Conservation (phyloP, 148 eudicot species). For the Cornus florida region DNA sequence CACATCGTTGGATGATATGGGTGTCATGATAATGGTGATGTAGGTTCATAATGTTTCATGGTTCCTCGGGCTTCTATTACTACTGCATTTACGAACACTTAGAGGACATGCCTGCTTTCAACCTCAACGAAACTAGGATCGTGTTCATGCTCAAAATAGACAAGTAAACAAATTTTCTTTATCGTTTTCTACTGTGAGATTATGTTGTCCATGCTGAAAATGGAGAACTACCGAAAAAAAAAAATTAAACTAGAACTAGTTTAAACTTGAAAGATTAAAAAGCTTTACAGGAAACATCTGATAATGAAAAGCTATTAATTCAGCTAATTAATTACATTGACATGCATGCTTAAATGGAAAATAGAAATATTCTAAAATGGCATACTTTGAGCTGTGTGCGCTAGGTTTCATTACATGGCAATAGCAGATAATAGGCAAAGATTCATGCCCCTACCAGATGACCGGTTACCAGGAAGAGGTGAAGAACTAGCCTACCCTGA, state of each 20-base stretch:
- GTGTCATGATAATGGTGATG: neutral
- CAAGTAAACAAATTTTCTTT: constrained; percentile 26
- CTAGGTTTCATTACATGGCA: constrained; percentile 86
- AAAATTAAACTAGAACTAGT: no score
- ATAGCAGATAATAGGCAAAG: constrained; percentile 72
- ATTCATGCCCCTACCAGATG: constrained; percentile 83
- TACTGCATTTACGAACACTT: constrained; percentile 77
- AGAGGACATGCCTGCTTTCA: constrained; percentile 67
- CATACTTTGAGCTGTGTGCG: neutral
- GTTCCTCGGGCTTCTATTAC: constrained; percentile 82
- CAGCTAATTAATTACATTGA: no score
- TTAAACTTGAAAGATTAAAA: no score
- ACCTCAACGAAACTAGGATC: constrained; percentile 71
- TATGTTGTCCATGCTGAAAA: no score
- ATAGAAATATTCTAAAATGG: no score
- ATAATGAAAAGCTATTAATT: no score
- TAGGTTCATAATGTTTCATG: constrained; percentile 79
- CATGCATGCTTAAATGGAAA: no score
- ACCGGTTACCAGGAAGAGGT: constrained; percentile 70
- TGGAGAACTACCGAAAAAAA: no score
- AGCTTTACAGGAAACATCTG: no score
- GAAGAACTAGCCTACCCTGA: constrained; percentile 76
- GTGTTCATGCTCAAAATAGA: constrained; percentile 74
- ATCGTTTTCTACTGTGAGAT: no score
- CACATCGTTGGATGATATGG: no score